Conservation (phyloP, 208 protist genomes). For the Tritrichomonas musculus region DNA sequence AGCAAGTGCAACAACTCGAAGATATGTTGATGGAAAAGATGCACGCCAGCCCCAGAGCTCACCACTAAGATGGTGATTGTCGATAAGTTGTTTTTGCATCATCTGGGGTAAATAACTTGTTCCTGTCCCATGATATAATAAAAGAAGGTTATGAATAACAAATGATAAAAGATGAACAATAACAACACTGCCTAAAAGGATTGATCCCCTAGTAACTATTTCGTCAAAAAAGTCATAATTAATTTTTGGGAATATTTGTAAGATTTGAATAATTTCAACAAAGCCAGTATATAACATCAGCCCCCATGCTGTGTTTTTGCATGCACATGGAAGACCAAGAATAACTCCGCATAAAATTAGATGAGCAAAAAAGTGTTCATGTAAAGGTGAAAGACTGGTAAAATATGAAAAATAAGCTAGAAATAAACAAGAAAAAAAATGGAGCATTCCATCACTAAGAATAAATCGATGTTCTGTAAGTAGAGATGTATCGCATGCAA, state of each 20-base stretch:
- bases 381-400: neutral
- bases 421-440: neutral
- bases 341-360: neutral
- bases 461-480: neutral
- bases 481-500: neutral
- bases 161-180: neutral
- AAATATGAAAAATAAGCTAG: neutral
- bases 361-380: neutral
- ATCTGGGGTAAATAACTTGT: neutral
- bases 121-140: neutral
- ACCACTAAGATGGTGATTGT: too few relatives aligned
- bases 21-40: neutral
- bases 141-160: neutral
- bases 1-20: neutral
- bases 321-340: neutral
- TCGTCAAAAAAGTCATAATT: neutral
- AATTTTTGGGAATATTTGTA: neutral
- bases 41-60: neutral
- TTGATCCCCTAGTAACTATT: neutral
- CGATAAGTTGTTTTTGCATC: neutral
- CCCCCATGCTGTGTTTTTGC: conserved; percentile 20
- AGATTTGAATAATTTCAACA: neutral
- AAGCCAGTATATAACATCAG: neutral
- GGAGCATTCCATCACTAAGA: conserved; percentile 4
- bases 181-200: neutral